Evolutionary conservation across 495 filamentous ascomycete species (phyloP).

Genomic region (Annulohypoxylon stygium): DNA sequence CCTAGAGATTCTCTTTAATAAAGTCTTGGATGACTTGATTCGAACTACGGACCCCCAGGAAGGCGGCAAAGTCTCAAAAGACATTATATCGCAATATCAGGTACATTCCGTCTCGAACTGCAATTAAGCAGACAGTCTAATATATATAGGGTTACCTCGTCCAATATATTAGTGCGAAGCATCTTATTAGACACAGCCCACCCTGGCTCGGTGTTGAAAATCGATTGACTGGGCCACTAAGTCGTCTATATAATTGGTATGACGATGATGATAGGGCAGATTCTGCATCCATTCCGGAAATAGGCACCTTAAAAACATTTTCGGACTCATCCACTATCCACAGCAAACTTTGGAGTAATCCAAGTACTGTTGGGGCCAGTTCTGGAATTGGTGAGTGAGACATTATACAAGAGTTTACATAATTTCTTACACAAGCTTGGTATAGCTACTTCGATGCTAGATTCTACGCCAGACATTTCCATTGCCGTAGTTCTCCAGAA

Average conservation of each 20-base stretch:
- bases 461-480: background rate
- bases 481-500: background rate
- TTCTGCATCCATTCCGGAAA: background rate
- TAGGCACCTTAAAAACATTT: background rate
- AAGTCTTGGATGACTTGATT: background rate
- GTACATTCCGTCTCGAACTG: background rate
- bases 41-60: background rate
- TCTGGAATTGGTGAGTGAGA: background rate
- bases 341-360: constrained; percentile 2
- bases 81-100: background rate
- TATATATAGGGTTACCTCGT: background rate
- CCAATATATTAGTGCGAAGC: background rate
- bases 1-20: background rate
- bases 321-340: background rate
- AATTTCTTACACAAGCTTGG: background rate
- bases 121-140: background rate
- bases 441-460: background rate
- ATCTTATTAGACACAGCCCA: constrained; percentile 1
- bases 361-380: background rate
- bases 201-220: background rate
- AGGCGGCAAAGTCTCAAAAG: background rate
- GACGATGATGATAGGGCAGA: background rate
- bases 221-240: background rate
- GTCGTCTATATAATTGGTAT: background rate
- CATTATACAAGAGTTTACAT: background rate